These are phyloP conservation scores for Scenedesmus sp. DNA, from an alignment of 163 green algal genomes.

Conservation along the genomic window DNA sequence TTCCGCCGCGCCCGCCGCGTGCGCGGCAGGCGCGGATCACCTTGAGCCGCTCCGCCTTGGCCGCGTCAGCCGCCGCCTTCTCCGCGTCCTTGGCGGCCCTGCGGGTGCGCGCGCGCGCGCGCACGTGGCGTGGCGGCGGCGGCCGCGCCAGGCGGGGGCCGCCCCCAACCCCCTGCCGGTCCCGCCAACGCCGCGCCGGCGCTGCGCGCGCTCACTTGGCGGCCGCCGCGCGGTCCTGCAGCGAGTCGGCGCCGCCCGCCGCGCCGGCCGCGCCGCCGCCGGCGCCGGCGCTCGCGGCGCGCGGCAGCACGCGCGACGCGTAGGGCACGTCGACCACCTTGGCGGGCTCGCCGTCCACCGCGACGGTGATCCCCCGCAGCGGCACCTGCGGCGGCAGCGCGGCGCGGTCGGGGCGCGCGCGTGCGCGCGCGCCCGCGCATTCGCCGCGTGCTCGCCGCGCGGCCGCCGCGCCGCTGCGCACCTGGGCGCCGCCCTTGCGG, in stretches of 20 bases:
- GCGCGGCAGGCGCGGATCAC: slow-evolving; percentile 2
- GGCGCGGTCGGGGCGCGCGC: no score
- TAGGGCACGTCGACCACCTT: slow-evolving; percentile 37
- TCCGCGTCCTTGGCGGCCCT: slow-evolving; percentile 44
- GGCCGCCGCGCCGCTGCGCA: neutral
- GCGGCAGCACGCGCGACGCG: neutral
- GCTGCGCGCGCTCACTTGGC: slow-evolving; percentile 44
- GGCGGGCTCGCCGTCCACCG: slow-evolving; percentile 12
- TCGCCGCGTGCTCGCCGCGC: no score
- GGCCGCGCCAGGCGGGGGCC: neutral
- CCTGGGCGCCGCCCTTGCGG: slow-evolving; percentile 46
- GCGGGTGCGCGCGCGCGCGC: neutral
- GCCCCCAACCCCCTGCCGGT: no score
- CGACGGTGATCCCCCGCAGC: slow-evolving; percentile 35
- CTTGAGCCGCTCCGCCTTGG: slow-evolving; percentile 52
- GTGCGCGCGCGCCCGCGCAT: no score
- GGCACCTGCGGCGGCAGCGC: slow-evolving; percentile 5
- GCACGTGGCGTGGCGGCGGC: neutral
- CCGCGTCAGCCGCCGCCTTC: slow-evolving; percentile 44
- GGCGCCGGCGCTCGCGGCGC: neutral
- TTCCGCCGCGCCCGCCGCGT: no score
- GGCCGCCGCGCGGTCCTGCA: slow-evolving; percentile 42
- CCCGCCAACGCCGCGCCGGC: neutral
- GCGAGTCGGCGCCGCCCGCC: neutral
- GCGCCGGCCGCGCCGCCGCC: neutral